These are phyloP conservation scores for Mycena albidolilacea DNA, from an alignment of 768 basidiomycete genomes.

Conservation along the genomic window DNA sequence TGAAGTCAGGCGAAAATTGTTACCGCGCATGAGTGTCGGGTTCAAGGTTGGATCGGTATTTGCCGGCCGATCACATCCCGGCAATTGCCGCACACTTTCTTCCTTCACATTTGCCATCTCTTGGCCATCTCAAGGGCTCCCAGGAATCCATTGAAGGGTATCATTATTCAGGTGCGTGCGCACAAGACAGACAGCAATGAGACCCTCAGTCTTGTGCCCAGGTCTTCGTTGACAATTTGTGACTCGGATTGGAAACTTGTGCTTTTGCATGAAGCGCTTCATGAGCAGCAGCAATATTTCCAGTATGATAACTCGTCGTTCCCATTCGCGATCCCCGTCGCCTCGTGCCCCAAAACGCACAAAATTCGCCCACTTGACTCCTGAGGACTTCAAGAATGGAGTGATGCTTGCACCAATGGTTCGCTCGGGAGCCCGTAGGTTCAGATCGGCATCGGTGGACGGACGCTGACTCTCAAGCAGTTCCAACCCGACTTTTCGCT, in stretches of 20 bases:
- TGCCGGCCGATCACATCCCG: too few relatives aligned
- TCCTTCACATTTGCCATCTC: too few relatives aligned
- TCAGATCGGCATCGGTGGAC: constrained; percentile 30
- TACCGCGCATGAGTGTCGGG: too few relatives aligned
- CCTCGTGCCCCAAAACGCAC: constrained; percentile 68
- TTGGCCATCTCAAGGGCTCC: too few relatives aligned
- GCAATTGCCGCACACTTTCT: too few relatives aligned
- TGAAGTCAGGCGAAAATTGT: too few relatives aligned
- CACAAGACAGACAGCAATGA: too few relatives aligned
- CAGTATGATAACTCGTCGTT: constrained; percentile 66
- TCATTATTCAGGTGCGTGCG: too few relatives aligned
- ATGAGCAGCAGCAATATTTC: background rate
- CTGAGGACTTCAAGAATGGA: constrained; percentile 88
- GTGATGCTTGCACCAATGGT: constrained; percentile 99
- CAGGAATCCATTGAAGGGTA: too few relatives aligned
- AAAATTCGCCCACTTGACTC: constrained; percentile 71
- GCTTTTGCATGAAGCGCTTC: constrained; percentile 18
- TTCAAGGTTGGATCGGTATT: too few relatives aligned
- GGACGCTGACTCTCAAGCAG: constrained; percentile 54
- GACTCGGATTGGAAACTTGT: constrained; percentile 1
- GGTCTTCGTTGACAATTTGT: too few relatives aligned
- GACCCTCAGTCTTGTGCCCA: too few relatives aligned
- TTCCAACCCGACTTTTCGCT: constrained; percentile 88
- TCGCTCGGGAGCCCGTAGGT: constrained; percentile 89
- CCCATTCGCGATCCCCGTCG: constrained; percentile 63